Percentiles rank a stretch among this genome's conserved stretches.
These are phyloP conservation scores for Aspergillus leporis DNA, from an alignment of 495 filamentous ascomycete species.

Conservation along the genomic window DNA sequence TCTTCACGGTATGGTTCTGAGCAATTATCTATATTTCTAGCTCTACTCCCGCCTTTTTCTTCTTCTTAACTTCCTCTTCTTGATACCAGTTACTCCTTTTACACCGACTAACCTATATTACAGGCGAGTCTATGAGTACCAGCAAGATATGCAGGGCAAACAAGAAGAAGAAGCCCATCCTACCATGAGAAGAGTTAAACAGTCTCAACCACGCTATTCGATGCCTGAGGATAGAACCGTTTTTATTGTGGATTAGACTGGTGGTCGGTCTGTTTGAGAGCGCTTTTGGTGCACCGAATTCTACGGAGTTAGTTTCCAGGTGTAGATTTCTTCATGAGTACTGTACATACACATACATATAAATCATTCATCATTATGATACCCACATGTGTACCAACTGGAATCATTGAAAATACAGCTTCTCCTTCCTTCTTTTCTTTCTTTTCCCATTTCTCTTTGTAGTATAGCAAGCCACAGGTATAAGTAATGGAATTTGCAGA, in stretches of 20 bases:
- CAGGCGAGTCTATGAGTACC: conserved; percentile 12
- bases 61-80: background rate
- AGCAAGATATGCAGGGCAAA: background rate
- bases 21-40: background rate
- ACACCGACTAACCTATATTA: background rate
- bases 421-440: too few species aligned
- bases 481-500: too few species aligned
- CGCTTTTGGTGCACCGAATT: background rate
- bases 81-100: background rate
- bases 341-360: conserved; percentile 14
- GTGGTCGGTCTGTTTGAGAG: background rate
- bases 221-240: conserved; percentile 28
- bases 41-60: background rate
- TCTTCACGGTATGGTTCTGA: conserved; percentile 25
- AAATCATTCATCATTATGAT: conserved; percentile 23
- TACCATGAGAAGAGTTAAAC: conserved; percentile 27
- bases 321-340: conserved; percentile 11
- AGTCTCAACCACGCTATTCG: conserved; percentile 20
- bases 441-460: too few species aligned
- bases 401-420: background rate
- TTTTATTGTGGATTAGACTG: conserved; percentile 38
- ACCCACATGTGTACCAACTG: conserved; percentile 29
- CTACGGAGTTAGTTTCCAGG: background rate
- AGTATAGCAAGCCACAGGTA: too few species aligned
- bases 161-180: conserved; percentile 28